A percentile compares a stretch with the other conserved stretches of the same genome.
Conservation (phyloP, 192 early-diverging fungal species). For the Bifiguratus adelaidae region DNA sequence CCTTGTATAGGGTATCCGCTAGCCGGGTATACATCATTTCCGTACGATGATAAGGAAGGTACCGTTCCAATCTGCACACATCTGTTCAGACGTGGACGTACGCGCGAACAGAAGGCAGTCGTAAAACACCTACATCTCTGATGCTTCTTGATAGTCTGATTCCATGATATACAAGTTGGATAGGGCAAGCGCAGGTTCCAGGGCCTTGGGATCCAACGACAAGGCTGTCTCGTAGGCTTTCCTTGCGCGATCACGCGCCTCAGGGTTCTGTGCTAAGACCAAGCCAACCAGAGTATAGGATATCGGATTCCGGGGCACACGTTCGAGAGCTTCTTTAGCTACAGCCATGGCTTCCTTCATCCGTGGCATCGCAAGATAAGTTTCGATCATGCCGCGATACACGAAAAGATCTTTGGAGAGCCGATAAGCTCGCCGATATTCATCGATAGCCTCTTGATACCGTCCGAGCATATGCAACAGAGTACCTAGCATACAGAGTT, state of each 20-base stretch:
- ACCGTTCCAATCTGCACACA: background rate
- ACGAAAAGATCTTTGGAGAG: slow-evolving; percentile 1
- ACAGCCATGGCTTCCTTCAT: background rate
- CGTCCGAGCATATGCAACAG: background rate
- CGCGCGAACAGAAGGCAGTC: background rate
- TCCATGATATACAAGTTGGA: background rate
- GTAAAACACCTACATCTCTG: background rate
- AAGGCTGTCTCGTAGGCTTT: background rate
- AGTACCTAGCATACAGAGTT: background rate
- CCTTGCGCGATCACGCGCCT: background rate
- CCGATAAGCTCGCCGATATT: background rate
- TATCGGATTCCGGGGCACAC: background rate
- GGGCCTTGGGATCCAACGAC: background rate
- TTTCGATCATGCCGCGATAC: background rate
- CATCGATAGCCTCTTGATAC: background rate
- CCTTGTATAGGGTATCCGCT: background rate
- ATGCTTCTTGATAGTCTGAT: background rate
- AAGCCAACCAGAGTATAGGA: background rate
- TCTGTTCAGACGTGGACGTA: background rate
- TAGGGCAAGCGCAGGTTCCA: background rate
- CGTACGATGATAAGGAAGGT: background rate
- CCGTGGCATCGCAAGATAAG: background rate
- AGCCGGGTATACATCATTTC: background rate
- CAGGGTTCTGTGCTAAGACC: background rate
- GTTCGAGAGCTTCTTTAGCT: background rate